Evolutionary conservation across 257 asterid genomes (phyloP).

Genomic region (Gentiana dahurica): DNA sequence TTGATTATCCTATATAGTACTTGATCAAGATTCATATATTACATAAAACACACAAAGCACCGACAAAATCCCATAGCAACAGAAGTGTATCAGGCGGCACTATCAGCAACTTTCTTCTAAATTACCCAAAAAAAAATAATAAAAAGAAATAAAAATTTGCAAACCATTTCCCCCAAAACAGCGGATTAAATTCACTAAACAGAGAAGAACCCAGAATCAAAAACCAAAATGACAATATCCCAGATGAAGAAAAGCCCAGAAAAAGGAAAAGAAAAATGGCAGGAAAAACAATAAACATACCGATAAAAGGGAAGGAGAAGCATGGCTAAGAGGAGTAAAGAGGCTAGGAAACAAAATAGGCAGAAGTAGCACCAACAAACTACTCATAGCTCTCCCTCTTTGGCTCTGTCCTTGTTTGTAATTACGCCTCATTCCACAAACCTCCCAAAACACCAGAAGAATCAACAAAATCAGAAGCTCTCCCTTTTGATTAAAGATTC

Average conservation of each 20-base stretch:
- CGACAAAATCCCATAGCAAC: no score
- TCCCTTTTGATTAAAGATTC: conserved; percentile 9
- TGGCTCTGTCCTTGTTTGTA: conserved; percentile 23
- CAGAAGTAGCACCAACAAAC: conserved; percentile 53
- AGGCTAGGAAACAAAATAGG: conserved; percentile 45
- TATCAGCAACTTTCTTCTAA: conserved; percentile 1
- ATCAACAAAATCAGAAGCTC: not conserved
- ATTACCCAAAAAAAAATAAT: conserved; percentile 9
- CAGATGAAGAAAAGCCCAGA: not conserved
- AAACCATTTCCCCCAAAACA: conserved; percentile 1
- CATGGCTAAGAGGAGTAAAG: conserved; percentile 55
- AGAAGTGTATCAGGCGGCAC: no score
- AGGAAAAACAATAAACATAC: conserved; percentile 23
- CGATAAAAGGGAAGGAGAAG: conserved; percentile 57
- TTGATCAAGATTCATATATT: not conserved
- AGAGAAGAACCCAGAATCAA: conserved; percentile 2
- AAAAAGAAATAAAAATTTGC: not conserved
- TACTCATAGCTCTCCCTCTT: conserved; percentile 74
- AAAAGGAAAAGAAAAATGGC: not conserved
- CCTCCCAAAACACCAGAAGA: not conserved
- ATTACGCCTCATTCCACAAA: conserved; percentile 25
- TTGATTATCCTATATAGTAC: not conserved
- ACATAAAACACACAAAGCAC: not conserved
- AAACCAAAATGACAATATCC: conserved; percentile 1
- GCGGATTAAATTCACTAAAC: conserved; percentile 6